Conservation (phyloP, 176 grass and related monocot species). For the Ensete glaucum region DNA sequence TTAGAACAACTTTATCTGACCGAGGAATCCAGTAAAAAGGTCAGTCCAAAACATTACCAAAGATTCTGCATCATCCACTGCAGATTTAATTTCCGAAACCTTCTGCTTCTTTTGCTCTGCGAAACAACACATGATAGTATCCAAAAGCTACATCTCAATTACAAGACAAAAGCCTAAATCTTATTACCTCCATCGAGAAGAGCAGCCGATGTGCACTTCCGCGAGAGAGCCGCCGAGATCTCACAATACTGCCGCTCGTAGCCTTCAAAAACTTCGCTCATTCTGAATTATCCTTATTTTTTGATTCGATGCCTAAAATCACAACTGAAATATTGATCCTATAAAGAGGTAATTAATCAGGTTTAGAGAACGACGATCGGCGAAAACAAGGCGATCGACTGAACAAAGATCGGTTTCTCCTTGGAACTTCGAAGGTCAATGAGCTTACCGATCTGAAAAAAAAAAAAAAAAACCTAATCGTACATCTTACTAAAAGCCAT, state of each 20-base stretch:
- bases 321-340: too few relatives aligned
- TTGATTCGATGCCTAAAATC: too few relatives aligned
- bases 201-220: constrained; percentile 11
- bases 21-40: not conserved
- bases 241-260: constrained; percentile 17
- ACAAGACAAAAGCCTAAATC: too few relatives aligned
- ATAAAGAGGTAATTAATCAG: too few relatives aligned
- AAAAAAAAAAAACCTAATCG: too few relatives aligned
- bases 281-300: not conserved
- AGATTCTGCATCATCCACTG: constrained; percentile 71
- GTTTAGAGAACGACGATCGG: too few relatives aligned
- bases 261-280: constrained; percentile 14
- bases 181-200: constrained; percentile 7
- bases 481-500: too few relatives aligned
- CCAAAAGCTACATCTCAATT: too few relatives aligned
- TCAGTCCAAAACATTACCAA: constrained; percentile 35
- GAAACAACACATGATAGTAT: not conserved
- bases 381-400: too few relatives aligned
- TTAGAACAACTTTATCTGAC: not conserved
- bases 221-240: constrained; percentile 13
- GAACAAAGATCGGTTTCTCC: too few relatives aligned
- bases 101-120: constrained; percentile 83
- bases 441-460: too few relatives aligned
- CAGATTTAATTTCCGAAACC: constrained; percentile 71
- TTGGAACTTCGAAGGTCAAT: too few relatives aligned